phyloP scores from a whole-genome alignment of 805 yeast species.

The Yamadazyma nakazawae region DNA sequence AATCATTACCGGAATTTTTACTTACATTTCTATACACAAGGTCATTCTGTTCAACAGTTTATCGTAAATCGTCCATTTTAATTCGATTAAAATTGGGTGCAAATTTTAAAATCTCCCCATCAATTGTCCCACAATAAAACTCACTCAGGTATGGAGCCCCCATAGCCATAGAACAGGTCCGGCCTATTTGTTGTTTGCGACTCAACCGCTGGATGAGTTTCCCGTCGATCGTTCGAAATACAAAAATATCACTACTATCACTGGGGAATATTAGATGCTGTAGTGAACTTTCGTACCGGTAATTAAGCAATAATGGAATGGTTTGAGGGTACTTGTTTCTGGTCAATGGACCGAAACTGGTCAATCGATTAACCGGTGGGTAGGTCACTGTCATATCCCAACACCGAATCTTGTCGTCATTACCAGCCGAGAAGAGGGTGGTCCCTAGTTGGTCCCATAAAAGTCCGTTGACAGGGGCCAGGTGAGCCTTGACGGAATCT shows the following conservation, averaged over 20 bases:
- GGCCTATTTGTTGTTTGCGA: conserved; percentile 34
- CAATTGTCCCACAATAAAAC: conserved; percentile 60
- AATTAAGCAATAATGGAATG: conserved; percentile 52
- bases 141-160: conserved; percentile 43
- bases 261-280: conserved; percentile 69
- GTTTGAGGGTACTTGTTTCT: conserved; percentile 55
- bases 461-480: conserved; percentile 75
- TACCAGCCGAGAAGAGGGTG: conserved; percentile 62
- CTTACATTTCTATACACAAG: too few relatives aligned
- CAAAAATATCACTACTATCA: conserved; percentile 67
- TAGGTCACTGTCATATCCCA: conserved; percentile 58
- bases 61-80: background rate
- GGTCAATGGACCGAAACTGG: conserved; percentile 76
- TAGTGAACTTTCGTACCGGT: conserved; percentile 48
- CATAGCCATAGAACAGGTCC: conserved; percentile 53
- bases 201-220: conserved; percentile 56
- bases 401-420: conserved; percentile 74
- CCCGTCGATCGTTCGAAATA: conserved; percentile 60
- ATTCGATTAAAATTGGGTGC: conserved; percentile 20
- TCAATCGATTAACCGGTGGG: conserved; percentile 54
- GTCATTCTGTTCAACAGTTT: too few relatives aligned
- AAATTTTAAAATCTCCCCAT: conserved; percentile 66
- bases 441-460: conserved; percentile 70
- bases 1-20: too few relatives aligned
- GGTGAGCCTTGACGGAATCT: conserved; percentile 59